Base-by-base conservation (phyloP, 352 stramenopile genomes). In the Elongisporangium prolatum region DNA sequence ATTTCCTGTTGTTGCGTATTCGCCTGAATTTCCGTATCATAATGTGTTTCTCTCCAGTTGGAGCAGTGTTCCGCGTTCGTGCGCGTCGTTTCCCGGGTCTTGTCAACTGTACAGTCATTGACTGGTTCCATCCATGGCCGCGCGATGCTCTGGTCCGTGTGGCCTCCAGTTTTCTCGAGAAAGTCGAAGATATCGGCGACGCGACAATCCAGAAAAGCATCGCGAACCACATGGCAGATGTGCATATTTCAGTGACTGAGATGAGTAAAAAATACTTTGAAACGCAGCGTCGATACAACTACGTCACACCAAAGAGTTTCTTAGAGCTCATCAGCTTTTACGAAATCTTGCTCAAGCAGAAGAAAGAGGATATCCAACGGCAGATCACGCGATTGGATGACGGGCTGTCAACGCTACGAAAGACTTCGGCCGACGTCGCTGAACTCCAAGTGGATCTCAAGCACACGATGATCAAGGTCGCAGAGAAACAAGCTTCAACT, bases 111-210 rank as follows among this genome's bases (percentile, higher is more conserved):
- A 99, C 97, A 4, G 84, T 97, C 18, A 99, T 99, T 59, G 95
- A 99, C 64, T 98, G 96, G 82, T 99, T 99, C 69, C 96, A 99
- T 68, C 89, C 97, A 2, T 99, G 97, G 97, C 96, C 97, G 24
- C 83, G 91, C 37, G 95, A 99, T 52, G 97, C 97, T 1, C 75
- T 99, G 21, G 89, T 99, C n/a, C 96, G 89, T 22, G 97, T 99
- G n/a, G 97, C 96, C 0, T 77, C 84, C 3, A 91, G 90, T 38
- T 98, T 99, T 64, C 69, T 99, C 16, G 89, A 97, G 57, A 98
- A 99, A 56, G 86, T 99, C 21, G 90, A 99, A 13, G 90, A 98
- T 53, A 68, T 96, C 11, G 84, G 84, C 24, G 80, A 94, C 34
- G 69, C 71, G 2, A 50, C 77, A 21, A 71, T 98, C 1, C 96